phyloP scores from a whole-genome alignment of 2,329 filamentous ascomycete genomes.

The Beauveria australis region DNA sequence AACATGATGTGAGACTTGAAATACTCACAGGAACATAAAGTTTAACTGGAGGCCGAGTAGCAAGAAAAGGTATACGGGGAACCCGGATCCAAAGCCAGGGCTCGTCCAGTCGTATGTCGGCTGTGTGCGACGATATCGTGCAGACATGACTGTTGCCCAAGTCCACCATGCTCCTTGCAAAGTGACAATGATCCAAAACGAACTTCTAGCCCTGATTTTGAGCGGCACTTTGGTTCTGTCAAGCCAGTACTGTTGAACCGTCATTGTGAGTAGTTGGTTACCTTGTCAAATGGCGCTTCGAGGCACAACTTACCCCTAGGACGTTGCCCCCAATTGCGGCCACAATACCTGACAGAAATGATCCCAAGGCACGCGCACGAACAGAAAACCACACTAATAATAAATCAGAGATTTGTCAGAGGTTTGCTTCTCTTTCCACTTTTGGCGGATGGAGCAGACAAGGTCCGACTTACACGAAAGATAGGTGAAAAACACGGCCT shows the following conservation, averaged over 20 bases:
- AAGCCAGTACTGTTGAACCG: slow-evolving; percentile 38
- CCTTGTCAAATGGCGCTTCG: not conserved
- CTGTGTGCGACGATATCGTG: slow-evolving; percentile 45
- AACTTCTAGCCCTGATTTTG: slow-evolving; percentile 42
- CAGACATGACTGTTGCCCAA: slow-evolving; percentile 60
- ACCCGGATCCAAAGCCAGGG: slow-evolving; percentile 55
- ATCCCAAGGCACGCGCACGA: slow-evolving; percentile 59
- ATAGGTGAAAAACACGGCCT: slow-evolving; percentile 67
- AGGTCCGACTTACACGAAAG: slow-evolving; percentile 24
- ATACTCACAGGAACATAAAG: slow-evolving; percentile 57
- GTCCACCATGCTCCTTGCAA: slow-evolving; percentile 65
- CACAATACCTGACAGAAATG: slow-evolving; percentile 60
- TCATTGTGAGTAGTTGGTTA: slow-evolving; percentile 5
- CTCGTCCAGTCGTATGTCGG: slow-evolving; percentile 60
- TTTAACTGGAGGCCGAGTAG: slow-evolving; percentile 63
- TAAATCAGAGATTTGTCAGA: not conserved
- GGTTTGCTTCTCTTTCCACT: no score
- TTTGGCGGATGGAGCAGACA: no score
- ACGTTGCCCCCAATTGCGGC: slow-evolving; percentile 59
- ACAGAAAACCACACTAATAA: slow-evolving; percentile 58
- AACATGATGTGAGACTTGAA: not conserved
- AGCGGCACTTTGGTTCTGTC: slow-evolving; percentile 49
- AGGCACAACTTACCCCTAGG: slow-evolving; percentile 41
- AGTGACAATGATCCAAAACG: slow-evolving; percentile 45
- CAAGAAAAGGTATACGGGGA: slow-evolving; percentile 60